Evolutionary conservation across 2,329 filamentous ascomycete species (phyloP), one percentile per base, ranked within the genome.

Genomic region (Alternaria gansuensis): DNA sequence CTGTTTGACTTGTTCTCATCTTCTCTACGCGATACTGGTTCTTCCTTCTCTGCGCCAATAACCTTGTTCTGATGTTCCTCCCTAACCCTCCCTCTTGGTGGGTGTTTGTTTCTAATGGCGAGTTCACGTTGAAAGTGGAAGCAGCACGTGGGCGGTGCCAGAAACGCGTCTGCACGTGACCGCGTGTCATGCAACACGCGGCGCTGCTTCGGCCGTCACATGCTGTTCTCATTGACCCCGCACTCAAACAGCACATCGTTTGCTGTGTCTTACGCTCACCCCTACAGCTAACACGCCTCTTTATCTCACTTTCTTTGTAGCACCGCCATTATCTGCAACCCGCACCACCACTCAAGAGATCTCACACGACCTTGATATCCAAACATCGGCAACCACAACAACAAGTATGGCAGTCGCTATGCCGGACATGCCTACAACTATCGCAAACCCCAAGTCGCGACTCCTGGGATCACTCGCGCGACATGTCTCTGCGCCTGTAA

Each of bases 401-500:
- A 26, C 1, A 33, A 24, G 23, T 2, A 57, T 52, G 48, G 17
- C 28, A 34, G 37, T 26, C 13, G 28, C 26, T 51, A 17, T 17
- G 8, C 23, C 13, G 5, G 31, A 34, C 9, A 23, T 5, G 1
- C 11, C 9, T 36, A 14, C 6, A n/a, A 7, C 24, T 34, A 29
- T 17, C 24, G 39, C 39, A n/a, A 44, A 31, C 10, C 40, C 48
- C 10, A 62, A 57, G 23, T 34, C 52, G 10, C 52, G 39, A 13
- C 31, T 52, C 4, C 17, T 49, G 5, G 41, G 21, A 21, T 36
- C 54, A 26, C 44, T 63, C 4, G 34, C 37, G 13, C 55, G 55
- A 28, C 61, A 59, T 51, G 52, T 34, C n/a, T 63, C 61, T 5
- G 58, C 58, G 5, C 55, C 58, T 2, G 51, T 33, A 39, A 52